Evolutionary conservation across 352 stramenopile genomes (phyloP).

Genomic region (Phytophthora constricta): DNA sequence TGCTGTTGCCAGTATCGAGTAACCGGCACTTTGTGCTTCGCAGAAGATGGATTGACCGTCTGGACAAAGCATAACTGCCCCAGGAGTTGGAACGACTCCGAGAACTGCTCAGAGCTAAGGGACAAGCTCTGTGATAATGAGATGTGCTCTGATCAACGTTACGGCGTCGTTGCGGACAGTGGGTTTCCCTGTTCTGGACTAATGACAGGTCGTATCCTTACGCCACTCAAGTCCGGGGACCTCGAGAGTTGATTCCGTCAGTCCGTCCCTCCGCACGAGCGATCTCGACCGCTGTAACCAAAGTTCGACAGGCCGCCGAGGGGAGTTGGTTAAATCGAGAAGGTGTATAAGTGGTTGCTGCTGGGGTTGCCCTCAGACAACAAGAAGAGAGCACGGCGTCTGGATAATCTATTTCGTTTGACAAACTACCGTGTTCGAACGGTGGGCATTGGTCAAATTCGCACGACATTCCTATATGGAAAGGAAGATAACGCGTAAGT

Average conservation of each 20-base stretch:
- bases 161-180: slow-evolving; percentile 12
- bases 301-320: neutral
- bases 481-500: neutral
- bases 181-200: slow-evolving; percentile 3
- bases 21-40: slow-evolving; percentile 16
- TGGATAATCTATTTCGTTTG: slow-evolving; percentile 1
- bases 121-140: neutral
- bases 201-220: slow-evolving; percentile 1
- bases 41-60: slow-evolving; percentile 18
- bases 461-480: no score
- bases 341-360: slow-evolving; percentile 4
- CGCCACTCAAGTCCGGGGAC: slow-evolving; percentile 1
- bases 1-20: no score
- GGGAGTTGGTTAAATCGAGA: slow-evolving; percentile 6
- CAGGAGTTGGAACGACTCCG: slow-evolving; percentile 26
- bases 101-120: slow-evolving; percentile 3
- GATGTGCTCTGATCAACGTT: neutral
- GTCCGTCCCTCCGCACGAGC: neutral
- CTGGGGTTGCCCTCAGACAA: neutral
- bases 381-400: neutral
- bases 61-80: slow-evolving; percentile 19
- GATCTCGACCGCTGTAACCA: neutral
- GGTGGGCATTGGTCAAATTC: no score
- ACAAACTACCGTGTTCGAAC: slow-evolving; percentile 7
- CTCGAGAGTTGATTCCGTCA: neutral